Base-by-base conservation (phyloP, 2,329 filamentous ascomycete species). In the Dactylellina drechsleri region DNA sequence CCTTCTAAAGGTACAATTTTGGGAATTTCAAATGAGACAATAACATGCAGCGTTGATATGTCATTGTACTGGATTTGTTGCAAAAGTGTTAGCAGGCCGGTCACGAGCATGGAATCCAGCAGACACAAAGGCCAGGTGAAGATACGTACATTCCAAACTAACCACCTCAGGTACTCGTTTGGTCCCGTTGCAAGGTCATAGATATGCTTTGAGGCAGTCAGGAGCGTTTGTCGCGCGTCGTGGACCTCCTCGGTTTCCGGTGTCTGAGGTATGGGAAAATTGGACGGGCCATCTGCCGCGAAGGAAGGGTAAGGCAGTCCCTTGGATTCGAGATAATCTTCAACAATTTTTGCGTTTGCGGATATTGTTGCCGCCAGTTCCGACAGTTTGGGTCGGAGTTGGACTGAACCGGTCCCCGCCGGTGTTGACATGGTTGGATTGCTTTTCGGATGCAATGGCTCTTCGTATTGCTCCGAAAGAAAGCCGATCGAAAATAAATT, bases 271-370 rank as follows among this genome's bases (percentile, higher is more conserved):
- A 75, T 58, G 2, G 71, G 71, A 45, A 75, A 75, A 60, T 75
- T 60, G 2, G 71, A 68, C 31, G 71, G 71, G 1, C 71, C 71
- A 23, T 75, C 71, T 10, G 71, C 47, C 16, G 71, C 71, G 28
- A 75, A 75, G 15, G 71, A 75, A 68, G 71, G 71, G 52, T 75
- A 75, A 20, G 71, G 71, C 13, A 75, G 53, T 4, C 64, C 58
- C 59, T 75, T 64, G 10, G 71, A 36, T 15, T 75, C 71, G 18
- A 75, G 61, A 59, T 68, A 75, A 53, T 75, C 71, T 54, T 75
- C 71, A n/a, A 75, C 71, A 50, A 75, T 75, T 68, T 75, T 75
- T 16, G 71, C 71, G 71, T 75, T 75, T 75, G 71, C 71, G 31
- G 71, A 67, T 59, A 75, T 68, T 53, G 64, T 54, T 61, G 71